Percentiles rank a stretch among this genome's conserved stretches.
Evolutionary conservation across 495 filamentous ascomycete genomes (phyloP).

Genomic region (Polyplosphaeria fusca): DNA sequence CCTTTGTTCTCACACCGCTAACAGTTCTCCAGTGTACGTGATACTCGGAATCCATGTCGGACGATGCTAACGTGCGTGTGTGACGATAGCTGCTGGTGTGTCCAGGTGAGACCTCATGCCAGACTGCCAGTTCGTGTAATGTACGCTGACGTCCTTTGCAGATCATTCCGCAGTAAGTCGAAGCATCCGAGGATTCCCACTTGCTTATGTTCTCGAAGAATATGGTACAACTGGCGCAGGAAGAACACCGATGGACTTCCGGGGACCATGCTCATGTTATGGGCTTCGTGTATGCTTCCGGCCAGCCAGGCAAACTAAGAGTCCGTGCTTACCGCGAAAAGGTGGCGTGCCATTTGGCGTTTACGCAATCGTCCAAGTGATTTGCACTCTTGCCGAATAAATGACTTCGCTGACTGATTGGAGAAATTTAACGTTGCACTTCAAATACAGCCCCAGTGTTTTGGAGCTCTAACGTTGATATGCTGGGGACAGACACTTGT

Average conservation of each 20-base stretch:
- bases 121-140: neutral
- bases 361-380: slow-evolving; percentile 53
- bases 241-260: slow-evolving; percentile 74
- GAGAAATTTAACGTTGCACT: slow-evolving; percentile 74
- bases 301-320: no score
- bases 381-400: neutral
- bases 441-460: slow-evolving; percentile 71
- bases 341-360: slow-evolving; percentile 54
- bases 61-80: no score
- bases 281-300: slow-evolving; percentile 56
- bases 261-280: slow-evolving; percentile 70
- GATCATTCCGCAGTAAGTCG: slow-evolving; percentile 44
- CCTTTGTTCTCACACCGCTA: neutral
- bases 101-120: slow-evolving; percentile 43
- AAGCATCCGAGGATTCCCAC: slow-evolving; percentile 14
- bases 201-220: slow-evolving; percentile 29
- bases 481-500: slow-evolving; percentile 64
- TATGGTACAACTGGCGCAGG: slow-evolving; percentile 68
- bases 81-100: slow-evolving; percentile 46
- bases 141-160: no score
- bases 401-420: slow-evolving; percentile 10
- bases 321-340: slow-evolving; percentile 17
- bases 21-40: slow-evolving; percentile 33
- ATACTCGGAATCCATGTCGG: no score
- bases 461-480: slow-evolving; percentile 61